Conservation (phyloP, 108 stramenopile genomes). For the Cyclotella atomus region DNA sequence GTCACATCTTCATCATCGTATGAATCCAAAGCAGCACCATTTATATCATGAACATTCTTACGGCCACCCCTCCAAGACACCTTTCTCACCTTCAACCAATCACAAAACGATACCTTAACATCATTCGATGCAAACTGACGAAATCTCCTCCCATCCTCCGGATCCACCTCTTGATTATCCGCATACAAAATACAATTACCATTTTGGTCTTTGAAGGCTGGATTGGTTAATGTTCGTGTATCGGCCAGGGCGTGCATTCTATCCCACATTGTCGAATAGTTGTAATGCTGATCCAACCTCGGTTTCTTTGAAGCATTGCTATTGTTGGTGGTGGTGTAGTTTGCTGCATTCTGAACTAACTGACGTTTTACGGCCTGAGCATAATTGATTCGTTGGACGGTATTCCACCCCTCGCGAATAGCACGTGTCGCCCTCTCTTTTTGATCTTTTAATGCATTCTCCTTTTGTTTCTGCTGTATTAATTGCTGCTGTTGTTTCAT, state of each 20-base stretch:
- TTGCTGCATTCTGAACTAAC: no score
- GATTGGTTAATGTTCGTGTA: slow-evolving; percentile 27
- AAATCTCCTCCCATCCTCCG: slow-evolving; percentile 53
- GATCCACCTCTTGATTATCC: slow-evolving; percentile 54
- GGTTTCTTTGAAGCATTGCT: no score
- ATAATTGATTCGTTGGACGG: background rate
- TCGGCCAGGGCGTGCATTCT: slow-evolving; percentile 1
- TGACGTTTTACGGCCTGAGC: background rate
- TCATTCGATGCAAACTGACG: slow-evolving; percentile 14
- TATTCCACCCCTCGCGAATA: slow-evolving; percentile 3
- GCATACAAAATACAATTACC: slow-evolving; percentile 47
- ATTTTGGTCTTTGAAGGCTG: slow-evolving; percentile 15
- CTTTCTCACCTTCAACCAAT: slow-evolving; percentile 61
- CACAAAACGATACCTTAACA: slow-evolving; percentile 33
- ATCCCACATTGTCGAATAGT: no score
- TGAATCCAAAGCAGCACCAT: no score
- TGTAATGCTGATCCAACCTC: no score
- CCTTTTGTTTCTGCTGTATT: background rate
- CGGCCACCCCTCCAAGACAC: slow-evolving; percentile 49
- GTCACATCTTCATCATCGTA: background rate
- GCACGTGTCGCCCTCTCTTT: slow-evolving; percentile 1
- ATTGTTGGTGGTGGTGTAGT: no score
- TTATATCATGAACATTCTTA: background rate
- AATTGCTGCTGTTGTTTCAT: background rate
- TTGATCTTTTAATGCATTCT: background rate